phyloP scores from a whole-genome alignment of 306 rosid species.

The Cercis canadensis region DNA sequence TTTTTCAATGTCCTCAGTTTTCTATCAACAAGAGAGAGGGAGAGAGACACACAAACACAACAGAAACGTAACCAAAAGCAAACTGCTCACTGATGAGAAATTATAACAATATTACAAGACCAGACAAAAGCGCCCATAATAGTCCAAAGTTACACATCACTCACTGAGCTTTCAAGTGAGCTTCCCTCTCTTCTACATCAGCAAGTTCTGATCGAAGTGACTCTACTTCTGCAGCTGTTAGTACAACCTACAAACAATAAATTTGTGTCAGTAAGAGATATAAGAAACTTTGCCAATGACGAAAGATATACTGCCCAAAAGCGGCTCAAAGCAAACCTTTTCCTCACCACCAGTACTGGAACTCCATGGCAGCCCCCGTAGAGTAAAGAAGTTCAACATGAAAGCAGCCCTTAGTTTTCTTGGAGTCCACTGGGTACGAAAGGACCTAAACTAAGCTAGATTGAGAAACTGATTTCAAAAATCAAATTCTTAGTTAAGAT shows the following conservation, averaged over 20 bases:
- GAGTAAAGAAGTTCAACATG: slow-evolving; percentile 71
- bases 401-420: slow-evolving; percentile 58
- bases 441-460: slow-evolving; percentile 56
- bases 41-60: slow-evolving; percentile 11
- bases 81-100: slow-evolving; percentile 1
- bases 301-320: slow-evolving; percentile 7
- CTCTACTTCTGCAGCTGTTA: slow-evolving; percentile 71
- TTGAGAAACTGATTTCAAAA: slow-evolving; percentile 43
- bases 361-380: slow-evolving; percentile 67
- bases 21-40: slow-evolving; percentile 6
- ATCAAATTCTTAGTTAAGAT: slow-evolving; percentile 2
- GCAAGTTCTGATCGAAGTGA: slow-evolving; percentile 83
- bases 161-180: slow-evolving; percentile 87
- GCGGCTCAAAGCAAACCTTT: slow-evolving; percentile 60
- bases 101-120: not conserved
- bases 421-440: slow-evolving; percentile 42
- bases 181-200: slow-evolving; percentile 86
- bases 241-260: slow-evolving; percentile 60
- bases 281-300: slow-evolving; percentile 23
- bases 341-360: slow-evolving; percentile 53
- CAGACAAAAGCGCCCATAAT: not conserved
- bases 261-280: slow-evolving; percentile 33
- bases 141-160: slow-evolving; percentile 39
- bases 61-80: slow-evolving; percentile 17
- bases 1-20: not conserved